phyloP scores from a whole-genome alignment of 1,139 yeast species.

The Blastobotrys niveus region DNA sequence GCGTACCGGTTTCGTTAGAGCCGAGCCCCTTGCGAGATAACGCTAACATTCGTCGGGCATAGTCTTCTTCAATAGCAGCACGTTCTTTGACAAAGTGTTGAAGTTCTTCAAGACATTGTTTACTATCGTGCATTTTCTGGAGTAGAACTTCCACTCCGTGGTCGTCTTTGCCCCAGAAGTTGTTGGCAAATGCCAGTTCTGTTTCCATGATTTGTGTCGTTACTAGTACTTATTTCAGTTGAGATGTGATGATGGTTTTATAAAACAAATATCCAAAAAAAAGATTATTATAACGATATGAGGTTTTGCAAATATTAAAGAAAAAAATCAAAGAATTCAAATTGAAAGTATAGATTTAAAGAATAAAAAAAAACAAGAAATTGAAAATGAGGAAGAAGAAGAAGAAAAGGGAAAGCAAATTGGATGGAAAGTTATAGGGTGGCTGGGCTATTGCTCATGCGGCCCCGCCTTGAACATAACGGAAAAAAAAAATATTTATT shows the following conservation, averaged over 20 bases:
- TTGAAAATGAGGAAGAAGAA: background rate
- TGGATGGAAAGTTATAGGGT: background rate
- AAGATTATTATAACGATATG: too few relatives aligned
- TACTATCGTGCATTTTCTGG: conserved; percentile 47
- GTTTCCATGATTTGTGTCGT: conserved; percentile 82
- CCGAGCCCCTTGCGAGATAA: conserved; percentile 53
- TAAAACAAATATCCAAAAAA: too few relatives aligned
- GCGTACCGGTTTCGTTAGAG: conserved; percentile 51
- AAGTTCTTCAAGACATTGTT: conserved; percentile 43
- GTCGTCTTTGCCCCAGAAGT: conserved; percentile 52
- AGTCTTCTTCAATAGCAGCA: conserved; percentile 66
- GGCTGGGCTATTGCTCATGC: background rate
- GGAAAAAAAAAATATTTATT: too few relatives aligned
- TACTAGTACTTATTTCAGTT: conserved; percentile 53
- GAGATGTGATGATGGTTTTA: too few relatives aligned
- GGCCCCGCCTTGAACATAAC: background rate
- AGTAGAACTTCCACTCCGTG: conserved; percentile 45
- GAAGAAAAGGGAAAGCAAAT: background rate
- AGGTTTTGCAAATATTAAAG: conserved; percentile 2
- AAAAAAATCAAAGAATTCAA: background rate
- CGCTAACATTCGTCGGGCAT: conserved; percentile 49
- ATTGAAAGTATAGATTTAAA: background rate
- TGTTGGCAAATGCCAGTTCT: conserved; percentile 40
- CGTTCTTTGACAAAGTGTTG: conserved; percentile 41
- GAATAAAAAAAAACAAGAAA: background rate